These are phyloP conservation scores for Alternaria arbusti DNA, from an alignment of 2,329 filamentous ascomycete species.

Conservation along the genomic window DNA sequence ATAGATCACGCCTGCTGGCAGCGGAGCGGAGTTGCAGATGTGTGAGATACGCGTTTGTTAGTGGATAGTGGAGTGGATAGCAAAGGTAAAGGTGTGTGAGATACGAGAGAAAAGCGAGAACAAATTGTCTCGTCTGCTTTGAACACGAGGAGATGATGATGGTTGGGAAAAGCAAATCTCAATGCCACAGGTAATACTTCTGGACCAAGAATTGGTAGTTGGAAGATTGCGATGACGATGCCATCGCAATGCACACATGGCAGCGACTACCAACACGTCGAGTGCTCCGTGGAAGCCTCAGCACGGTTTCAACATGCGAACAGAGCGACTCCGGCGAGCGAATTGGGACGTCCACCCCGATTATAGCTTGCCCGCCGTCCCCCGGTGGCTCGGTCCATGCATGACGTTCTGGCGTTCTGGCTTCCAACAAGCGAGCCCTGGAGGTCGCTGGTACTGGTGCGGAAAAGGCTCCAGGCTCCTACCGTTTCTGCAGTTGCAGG, in stretches of 20 bases:
- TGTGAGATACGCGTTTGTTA: neutral
- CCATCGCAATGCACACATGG: neutral
- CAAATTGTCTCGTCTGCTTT: neutral
- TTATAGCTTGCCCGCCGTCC: no score
- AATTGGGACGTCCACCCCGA: no score
- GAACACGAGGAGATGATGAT: neutral
- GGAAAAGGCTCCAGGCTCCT: neutral
- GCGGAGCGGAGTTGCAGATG: neutral
- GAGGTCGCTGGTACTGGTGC: neutral
- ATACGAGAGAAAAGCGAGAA: neutral
- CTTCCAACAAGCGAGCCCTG: neutral
- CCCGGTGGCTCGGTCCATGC: conserved; percentile 2
- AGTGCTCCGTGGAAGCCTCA: neutral
- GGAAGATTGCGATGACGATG: neutral
- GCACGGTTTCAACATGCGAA: neutral
- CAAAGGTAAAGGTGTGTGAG: neutral
- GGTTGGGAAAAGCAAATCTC: neutral
- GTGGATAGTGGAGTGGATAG: neutral
- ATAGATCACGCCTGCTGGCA: neutral
- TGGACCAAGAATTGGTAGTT: neutral
- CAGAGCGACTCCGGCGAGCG: neutral
- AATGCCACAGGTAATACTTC: accelerated
- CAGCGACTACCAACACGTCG: neutral
- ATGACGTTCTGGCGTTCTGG: conserved; percentile 22
- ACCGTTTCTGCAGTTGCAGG: conserved; percentile 1